Base-by-base conservation (phyloP, 169 alveolate species). In the Plasmodium knowlesi region DNA sequence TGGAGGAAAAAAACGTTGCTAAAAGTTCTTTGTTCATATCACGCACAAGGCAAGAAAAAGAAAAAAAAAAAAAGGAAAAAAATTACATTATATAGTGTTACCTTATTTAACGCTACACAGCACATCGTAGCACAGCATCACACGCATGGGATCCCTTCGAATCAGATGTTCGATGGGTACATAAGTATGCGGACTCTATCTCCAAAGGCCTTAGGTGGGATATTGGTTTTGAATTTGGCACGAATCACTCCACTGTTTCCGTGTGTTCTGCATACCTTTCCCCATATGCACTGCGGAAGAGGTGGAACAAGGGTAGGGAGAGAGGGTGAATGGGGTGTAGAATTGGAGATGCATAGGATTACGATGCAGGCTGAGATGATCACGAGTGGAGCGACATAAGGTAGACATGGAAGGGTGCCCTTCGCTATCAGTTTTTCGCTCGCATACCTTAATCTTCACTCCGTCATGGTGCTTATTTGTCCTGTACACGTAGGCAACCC, bases 161-260 rank as follows among this genome's bases (percentile, higher is more conserved):
- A 57, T 97, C 90, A 98, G 83, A 97, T 96, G 93, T 97, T 97
- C 92, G 99, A 98, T 46, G 99, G 99, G 96, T 98, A 99, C 86
- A 99, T 97, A 98, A 99, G 97, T 84, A 99, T 99, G 95, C 99
- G 97, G 61, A 98, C 99, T 92, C 97, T 97, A 83, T 98, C 97
- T 43, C 99, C 99, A 94, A 99, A 98, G 72, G 99, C 99, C 84
- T 96, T 96, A 28, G 99, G 99, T 61, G 99, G 99, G 74, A 99
- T 97, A 96, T 98, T 98, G 95, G 94, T 98, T 91, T 96, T 96
- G 96, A 99, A 99, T 94, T 96, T 97, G 43, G 99, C 99, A 83
- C 99, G 97, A 43, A 98, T 99, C 22, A 97, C 98, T 53, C 99
- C 99, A 84, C 99, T 98, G 96, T 98, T 98, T 79, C 99, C 99